Base-by-base conservation (phyloP, 352 stramenopile genomes). In the Globisporangium paroecandrum region DNA sequence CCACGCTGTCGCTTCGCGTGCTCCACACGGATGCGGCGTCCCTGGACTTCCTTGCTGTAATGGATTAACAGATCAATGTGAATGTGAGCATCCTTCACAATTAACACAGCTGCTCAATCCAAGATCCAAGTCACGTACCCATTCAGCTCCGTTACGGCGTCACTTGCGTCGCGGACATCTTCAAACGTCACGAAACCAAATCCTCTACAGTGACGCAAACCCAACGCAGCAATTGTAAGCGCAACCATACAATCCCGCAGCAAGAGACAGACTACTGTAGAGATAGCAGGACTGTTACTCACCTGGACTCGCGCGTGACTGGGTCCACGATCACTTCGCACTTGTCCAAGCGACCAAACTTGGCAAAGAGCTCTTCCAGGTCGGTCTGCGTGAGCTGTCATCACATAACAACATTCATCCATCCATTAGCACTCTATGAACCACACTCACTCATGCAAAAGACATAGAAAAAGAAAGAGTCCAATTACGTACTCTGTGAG, bases 281-380 rank as follows among this genome's bases (percentile, higher is more conserved):
- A 1, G 0, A 24, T 25, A 58, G n/a, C 27, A 22, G 12, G 22
- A 38, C 2, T 18, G 18, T 34, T 9, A 58, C 76, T 36, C 49
- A 92, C 83, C 84, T 77, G 25, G 87, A 94, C 68, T 90, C 83
- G 58, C 75, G 78, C 64, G 87, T 89, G 51, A 91, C 78, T 10
- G 87, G 87, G 71, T 95, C 85, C 62, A 86, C 58, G 71, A 95
- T 95, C 65, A 95, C 78, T 66, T 95, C 83, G 69, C 83, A 91
- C 73, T 91, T 90, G 62, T 85, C 66, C 20, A 93, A 68, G 7
- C 79, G 83, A 1, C 87, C 87, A 58, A 81, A 95, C 71, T 95
- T 93, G 62, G 62, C 27, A 62, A 95, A 95, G 0, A 90, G 49
- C 24, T 91, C 85, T 59, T 92, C 74, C 32, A 95, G 62, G 27